phyloP scores from a whole-genome alignment of 163 green algal species.

The Scenedesmus sp. region DNA sequence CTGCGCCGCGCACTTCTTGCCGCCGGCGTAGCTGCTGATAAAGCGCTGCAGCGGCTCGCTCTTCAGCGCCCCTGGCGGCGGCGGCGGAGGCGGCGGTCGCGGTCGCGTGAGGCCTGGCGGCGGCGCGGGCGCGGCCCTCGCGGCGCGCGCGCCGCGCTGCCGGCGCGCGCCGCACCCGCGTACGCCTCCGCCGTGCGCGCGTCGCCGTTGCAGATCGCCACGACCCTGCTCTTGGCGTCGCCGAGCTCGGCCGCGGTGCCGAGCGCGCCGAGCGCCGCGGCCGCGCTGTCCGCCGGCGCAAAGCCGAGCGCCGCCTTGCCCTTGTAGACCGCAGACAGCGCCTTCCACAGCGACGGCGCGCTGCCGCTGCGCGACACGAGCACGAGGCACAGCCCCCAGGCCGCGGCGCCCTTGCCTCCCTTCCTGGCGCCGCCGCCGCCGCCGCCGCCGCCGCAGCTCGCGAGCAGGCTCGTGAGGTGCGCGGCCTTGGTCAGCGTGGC shows the following conservation, averaged over 20 bases:
- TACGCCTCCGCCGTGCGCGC: conserved; percentile 59
- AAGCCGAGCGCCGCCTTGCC: conserved; percentile 75
- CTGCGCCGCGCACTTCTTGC: conserved; percentile 58
- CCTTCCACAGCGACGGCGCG: conserved; percentile 75
- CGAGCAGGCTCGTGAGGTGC: conserved; percentile 55
- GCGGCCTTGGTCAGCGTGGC: conserved; percentile 49
- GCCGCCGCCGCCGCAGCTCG: conserved; percentile 33
- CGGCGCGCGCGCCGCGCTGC: too few species aligned
- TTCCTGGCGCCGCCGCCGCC: conserved; percentile 9
- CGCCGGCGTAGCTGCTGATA: conserved; percentile 58
- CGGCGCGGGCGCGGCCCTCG: too few species aligned
- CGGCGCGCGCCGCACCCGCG: conserved; percentile 25
- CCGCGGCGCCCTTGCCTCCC: conserved; percentile 46
- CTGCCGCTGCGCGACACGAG: conserved; percentile 76
- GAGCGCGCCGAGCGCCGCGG: conserved; percentile 27
- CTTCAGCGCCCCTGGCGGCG: conserved; percentile 61
- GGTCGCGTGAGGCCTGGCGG: too few species aligned
- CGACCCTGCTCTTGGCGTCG: conserved; percentile 8
- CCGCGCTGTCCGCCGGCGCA: conserved; percentile 41
- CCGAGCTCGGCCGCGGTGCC: background rate
- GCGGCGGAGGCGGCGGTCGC: too few species aligned
- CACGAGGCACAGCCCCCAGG: conserved; percentile 74
- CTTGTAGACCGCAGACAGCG: conserved; percentile 68
- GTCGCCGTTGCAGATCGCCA: conserved; percentile 78
- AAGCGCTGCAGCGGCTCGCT: conserved; percentile 57